phyloP scores from a whole-genome alignment of 768 basidiomycete genomes.

The Cyathus striatus region DNA sequence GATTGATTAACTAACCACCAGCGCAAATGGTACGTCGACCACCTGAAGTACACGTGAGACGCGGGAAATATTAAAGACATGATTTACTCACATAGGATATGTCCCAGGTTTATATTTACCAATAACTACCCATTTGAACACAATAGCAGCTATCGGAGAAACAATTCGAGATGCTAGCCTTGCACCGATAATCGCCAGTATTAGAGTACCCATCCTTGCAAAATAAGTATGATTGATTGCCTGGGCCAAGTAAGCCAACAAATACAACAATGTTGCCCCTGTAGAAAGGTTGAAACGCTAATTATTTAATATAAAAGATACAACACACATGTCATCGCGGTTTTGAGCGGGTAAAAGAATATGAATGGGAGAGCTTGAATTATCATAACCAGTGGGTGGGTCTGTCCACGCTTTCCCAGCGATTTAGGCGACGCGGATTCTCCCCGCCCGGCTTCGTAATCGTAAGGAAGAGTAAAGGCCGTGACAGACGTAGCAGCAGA shows the following conservation, averaged over 20 bases:
- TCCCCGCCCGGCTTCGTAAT: slow-evolving; percentile 18
- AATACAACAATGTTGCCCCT: slow-evolving; percentile 35
- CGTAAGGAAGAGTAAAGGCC: slow-evolving; percentile 21
- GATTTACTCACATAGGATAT: slow-evolving; percentile 26
- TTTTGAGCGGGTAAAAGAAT: slow-evolving; percentile 41
- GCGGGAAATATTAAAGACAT: not conserved
- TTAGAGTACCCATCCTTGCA: slow-evolving; percentile 25
- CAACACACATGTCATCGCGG: slow-evolving; percentile 33
- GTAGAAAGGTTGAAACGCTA: not conserved
- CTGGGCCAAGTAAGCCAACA: slow-evolving; percentile 27
- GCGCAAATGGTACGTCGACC: slow-evolving; percentile 34
- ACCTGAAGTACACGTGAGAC: slow-evolving; percentile 14
- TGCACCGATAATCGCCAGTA: slow-evolving; percentile 28
- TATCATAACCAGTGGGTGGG: slow-evolving; percentile 31
- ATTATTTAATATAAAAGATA: not conserved
- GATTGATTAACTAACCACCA: slow-evolving; percentile 41
- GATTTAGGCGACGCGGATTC: slow-evolving; percentile 9
- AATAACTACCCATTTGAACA: slow-evolving; percentile 43
- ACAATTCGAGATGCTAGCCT: slow-evolving; percentile 27
- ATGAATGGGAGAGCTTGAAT: slow-evolving; percentile 36
- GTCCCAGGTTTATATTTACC: slow-evolving; percentile 33
- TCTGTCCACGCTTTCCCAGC: slow-evolving; percentile 20
- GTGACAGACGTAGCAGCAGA: slow-evolving; percentile 12
- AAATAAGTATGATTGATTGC: slow-evolving; percentile 23
- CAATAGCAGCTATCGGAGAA: slow-evolving; percentile 31